phyloP scores from a whole-genome alignment of 331 rosid species.

The Rosa hybrid region DNA sequence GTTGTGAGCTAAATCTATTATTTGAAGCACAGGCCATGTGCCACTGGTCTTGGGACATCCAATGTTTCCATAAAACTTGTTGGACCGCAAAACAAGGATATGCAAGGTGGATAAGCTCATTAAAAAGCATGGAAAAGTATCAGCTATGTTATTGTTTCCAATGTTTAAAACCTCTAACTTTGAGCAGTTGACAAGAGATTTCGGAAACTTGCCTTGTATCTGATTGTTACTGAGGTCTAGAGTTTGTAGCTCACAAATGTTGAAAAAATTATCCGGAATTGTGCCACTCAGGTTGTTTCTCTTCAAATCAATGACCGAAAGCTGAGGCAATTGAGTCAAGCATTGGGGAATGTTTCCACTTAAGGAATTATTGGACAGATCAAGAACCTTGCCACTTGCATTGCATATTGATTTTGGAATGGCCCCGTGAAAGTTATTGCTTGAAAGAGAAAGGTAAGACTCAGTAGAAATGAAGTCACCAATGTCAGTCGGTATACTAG shows the following conservation, averaged over 20 bases:
- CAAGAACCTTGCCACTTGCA: background rate
- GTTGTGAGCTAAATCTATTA: background rate
- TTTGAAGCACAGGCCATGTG: background rate
- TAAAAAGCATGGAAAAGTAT: background rate
- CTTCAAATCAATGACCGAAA: background rate
- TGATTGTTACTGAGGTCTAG: background rate
- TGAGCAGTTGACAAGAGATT: background rate
- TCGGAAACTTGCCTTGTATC: background rate
- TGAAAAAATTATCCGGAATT: background rate
- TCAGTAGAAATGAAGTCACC: background rate
- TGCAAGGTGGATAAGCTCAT: background rate
- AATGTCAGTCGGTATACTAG: background rate
- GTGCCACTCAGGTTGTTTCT: background rate
- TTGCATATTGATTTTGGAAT: background rate
- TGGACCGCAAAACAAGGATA: background rate
- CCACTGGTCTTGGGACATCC: background rate
- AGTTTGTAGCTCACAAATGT: background rate
- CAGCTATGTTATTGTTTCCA: background rate
- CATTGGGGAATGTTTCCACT: background rate
- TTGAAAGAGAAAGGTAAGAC: background rate
- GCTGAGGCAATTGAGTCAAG: background rate
- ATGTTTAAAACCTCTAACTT: background rate
- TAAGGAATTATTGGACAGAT: background rate
- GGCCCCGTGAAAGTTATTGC: conserved; percentile 29
- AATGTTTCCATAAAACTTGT: background rate